phyloP scores from a whole-genome alignment of 192 early-diverging fungal species.

The Coemansia sp. region DNA sequence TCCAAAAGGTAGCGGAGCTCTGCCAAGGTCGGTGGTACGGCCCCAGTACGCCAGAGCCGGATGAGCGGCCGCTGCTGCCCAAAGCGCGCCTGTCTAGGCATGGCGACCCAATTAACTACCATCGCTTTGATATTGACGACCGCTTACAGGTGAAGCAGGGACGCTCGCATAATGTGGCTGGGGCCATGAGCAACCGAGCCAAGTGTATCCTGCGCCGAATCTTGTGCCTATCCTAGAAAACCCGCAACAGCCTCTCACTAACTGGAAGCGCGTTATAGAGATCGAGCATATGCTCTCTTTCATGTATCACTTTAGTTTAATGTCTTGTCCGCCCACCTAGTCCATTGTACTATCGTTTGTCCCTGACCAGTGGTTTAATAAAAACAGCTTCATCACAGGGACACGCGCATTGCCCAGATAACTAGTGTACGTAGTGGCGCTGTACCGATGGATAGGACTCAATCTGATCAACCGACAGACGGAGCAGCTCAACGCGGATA shows the following conservation, averaged over 20 bases:
- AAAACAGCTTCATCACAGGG: no score
- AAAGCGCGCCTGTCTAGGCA: slow-evolving; percentile 32
- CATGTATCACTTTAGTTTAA: no score
- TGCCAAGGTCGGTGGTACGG: slow-evolving; percentile 17
- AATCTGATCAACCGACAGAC: slow-evolving; percentile 52
- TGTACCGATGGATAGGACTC: slow-evolving; percentile 37
- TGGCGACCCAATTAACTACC: slow-evolving; percentile 46
- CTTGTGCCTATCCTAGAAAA: slow-evolving; percentile 19
- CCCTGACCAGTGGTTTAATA: no score
- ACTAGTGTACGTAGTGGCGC: slow-evolving; percentile 49
- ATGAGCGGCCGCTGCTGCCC: slow-evolving; percentile 4
- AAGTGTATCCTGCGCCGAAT: slow-evolving; percentile 13
- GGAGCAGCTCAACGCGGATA: slow-evolving; percentile 53
- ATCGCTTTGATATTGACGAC: slow-evolving; percentile 29
- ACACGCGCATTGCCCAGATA: no score
- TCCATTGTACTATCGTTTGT: no score
- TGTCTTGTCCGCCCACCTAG: no score
- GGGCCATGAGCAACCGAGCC: slow-evolving; percentile 5
- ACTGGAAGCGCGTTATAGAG: no score
- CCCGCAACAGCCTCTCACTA: no score
- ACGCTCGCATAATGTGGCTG: not conserved
- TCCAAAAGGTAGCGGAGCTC: slow-evolving; percentile 24
- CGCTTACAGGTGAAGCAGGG: not conserved
- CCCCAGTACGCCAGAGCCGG: slow-evolving; percentile 2
- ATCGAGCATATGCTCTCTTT: no score